Base-by-base conservation (phyloP, 805 yeast species). In the Metschnikowia rubicola region DNA sequence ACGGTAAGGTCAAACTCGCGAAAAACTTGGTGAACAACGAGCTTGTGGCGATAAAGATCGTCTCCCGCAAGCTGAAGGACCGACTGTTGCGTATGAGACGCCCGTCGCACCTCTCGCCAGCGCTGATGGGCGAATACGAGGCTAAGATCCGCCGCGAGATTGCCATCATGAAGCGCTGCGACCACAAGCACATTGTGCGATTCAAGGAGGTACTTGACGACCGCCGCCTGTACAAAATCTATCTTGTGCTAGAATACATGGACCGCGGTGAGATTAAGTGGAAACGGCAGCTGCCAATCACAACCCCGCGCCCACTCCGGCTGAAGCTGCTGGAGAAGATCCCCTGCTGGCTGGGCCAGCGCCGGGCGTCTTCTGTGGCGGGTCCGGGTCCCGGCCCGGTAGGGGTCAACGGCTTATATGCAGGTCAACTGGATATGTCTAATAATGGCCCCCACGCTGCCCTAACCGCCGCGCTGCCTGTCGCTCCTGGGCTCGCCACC, bases 1-100 rank as follows among this genome's bases (percentile, higher is more conserved):
- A 92, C 67, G 98, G 99, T n/a, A 92, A 89, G 64, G 99, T 94
- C 37, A 94, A 94, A 64, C 74, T 94, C 15, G 99, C 96, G 0
- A 79, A 79, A 50, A 92, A 91, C 62, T 66, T 84, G 45, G 73
- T 78, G n/a, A 66, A 76, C 6, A 73, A 77, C 38, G 82, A 78
- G 54, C 70, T 80, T 30, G 96, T 89, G n/a, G 99, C 99, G 3
- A 90, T 94, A 46, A 94, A 94, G 63, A 88, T 94, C 43, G 89
- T 94, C 37, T 91, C 88, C 66, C 76, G 97, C 45, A 80, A 80
- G 42, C 58, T 66, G 31, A 70, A 64, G 50, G 71, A 67, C 35
- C 55, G 74, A 39, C 71, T 70, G 28, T 53, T 70, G 26, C 58
- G 70, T 39, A 53, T 62, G 48, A 57, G 70, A 28, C 50, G 54